Evolutionary conservation across 2,329 filamentous ascomycete genomes (phyloP).

Genomic region (Spiromastix sp.): DNA sequence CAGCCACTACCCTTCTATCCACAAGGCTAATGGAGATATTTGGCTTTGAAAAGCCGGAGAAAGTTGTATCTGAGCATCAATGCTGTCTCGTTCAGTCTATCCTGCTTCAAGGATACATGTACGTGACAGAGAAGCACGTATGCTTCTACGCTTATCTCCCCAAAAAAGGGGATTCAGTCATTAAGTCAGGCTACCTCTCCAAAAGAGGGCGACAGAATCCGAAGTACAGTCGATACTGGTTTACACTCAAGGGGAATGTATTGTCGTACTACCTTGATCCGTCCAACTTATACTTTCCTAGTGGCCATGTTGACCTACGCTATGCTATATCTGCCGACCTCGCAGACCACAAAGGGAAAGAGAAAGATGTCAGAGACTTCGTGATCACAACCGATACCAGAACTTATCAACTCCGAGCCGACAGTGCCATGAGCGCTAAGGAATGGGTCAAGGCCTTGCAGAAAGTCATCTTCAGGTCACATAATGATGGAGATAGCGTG

Average conservation of each 20-base stretch:
- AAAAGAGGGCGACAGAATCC: constrained; percentile 85
- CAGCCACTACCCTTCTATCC: constrained; percentile 49
- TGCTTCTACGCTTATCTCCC: constrained; percentile 98
- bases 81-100: constrained; percentile 91
- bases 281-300: constrained; percentile 80
- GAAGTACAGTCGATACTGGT: constrained; percentile 86
- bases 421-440: constrained; percentile 76
- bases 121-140: constrained; percentile 84
- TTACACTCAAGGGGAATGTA: constrained; percentile 82
- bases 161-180: constrained; percentile 68
- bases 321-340: constrained; percentile 83
- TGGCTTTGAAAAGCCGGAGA: constrained; percentile 68
- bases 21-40: constrained; percentile 74
- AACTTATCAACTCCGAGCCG: constrained; percentile 79
- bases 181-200: constrained; percentile 78
- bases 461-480: constrained; percentile 87
- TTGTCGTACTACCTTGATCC: constrained; percentile 80
- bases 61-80: constrained; percentile 81
- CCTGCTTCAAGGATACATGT: constrained; percentile 87
- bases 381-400: constrained; percentile 71
- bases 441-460: constrained; percentile 95
- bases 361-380: constrained; percentile 60
- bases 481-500: constrained; percentile 93
- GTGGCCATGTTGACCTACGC: constrained; percentile 81
- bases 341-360: constrained; percentile 55